Base-by-base conservation (phyloP, 2,329 filamentous ascomycete species). In the Hypoxylon sp. region DNA sequence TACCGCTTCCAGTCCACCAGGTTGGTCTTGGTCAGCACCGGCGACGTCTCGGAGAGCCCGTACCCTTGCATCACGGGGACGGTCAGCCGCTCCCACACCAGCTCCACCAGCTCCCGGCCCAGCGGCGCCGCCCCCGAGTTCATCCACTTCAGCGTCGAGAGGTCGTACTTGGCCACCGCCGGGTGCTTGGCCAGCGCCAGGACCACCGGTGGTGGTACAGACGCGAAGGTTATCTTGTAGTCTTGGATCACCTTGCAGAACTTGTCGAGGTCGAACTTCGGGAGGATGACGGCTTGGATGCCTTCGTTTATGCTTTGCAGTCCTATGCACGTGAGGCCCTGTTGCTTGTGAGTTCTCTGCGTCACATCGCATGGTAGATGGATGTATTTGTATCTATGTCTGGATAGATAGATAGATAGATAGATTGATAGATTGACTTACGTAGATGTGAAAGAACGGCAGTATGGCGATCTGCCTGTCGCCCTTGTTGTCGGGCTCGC, bases 401-500 rank as follows among this genome's bases (percentile, higher is more conserved):
- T 12, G 5, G n/a, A n/a, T n/a, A n/a, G n/a, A n/a, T n/a, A n/a
- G n/a, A n/a, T n/a, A n/a, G n/a, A n/a, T n/a, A n/a, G n/a, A n/a
- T n/a, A n/a, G n/a, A n/a, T n/a, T n/a, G n/a, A n/a, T n/a, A 25
- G 21, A 25, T 6, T n/a, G 4, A 65, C 82, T 60, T 71, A 88
- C 90, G 66, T 96, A 96, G 57, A 96, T 92, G 68, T 96, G 91
- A 73, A 91, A 96, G 70, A 96, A 94, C 0, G 92, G 92, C 7
- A 96, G 71, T 51, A 96, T 87, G 1, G 89, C 89, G 5, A 97
- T 71, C 20, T 94, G 75, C 51, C 81, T 84, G 67, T 96, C 92
- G 0, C 84, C 81, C 47, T 83, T 77, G 6, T 83, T 84, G 64
- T 82, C 80, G 2, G 75, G 67, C 1, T 82, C 79, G 3, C 85